Conservation (phyloP, 148 eudicot species). For the Polygonum maritimum region DNA sequence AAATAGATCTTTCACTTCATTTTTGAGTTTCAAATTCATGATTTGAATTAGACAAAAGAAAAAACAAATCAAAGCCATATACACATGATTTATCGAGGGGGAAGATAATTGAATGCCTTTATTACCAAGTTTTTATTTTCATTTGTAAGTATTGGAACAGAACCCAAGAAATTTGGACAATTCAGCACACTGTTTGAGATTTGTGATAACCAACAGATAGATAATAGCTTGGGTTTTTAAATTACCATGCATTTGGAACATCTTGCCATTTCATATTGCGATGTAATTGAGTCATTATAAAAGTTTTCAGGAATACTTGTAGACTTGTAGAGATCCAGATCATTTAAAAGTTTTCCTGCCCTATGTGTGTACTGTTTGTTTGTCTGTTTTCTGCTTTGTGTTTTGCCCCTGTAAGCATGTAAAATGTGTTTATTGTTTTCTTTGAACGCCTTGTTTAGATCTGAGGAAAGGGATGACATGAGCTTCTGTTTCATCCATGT, state of each 20-base stretch:
- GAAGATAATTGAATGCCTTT: background rate
- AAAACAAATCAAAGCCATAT: background rate
- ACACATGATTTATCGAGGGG: background rate
- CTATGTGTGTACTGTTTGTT: background rate
- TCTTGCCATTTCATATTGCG: background rate
- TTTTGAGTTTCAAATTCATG: no score
- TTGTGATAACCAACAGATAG: background rate
- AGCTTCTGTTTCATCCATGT: constrained; percentile 2
- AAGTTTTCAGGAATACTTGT: background rate
- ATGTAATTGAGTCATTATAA: background rate
- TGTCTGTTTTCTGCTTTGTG: background rate
- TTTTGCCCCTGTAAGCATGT: background rate
- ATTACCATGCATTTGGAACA: background rate
- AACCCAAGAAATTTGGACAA: background rate
- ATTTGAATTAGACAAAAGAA: background rate
- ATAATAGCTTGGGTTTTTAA: background rate
- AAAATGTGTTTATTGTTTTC: background rate
- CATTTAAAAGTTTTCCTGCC: background rate
- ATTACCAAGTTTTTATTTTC: no score
- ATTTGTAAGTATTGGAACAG: background rate
- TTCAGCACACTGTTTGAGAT: background rate
- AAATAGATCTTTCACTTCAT: background rate
- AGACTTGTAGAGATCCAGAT: background rate
- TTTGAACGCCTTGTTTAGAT: background rate
- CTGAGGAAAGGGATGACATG: background rate